Evolutionary conservation across 192 early-diverging fungal genomes (phyloP), one percentile per base, ranked within the genome.

Genomic region (Anaeromyces robustus): DNA sequence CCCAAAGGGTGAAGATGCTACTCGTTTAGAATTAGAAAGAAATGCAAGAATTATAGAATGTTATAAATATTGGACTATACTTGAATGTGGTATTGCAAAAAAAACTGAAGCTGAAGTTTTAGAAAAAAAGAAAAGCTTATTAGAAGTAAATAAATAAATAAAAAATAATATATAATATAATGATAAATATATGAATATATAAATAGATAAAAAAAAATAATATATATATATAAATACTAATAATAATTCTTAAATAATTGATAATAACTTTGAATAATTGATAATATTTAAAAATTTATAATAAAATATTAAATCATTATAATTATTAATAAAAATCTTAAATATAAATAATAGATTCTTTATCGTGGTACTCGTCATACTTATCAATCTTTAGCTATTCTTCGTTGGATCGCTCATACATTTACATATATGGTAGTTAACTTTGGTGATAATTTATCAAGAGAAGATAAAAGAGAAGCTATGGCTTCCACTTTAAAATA

Each of bases 351-450:
- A 29, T 30, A 87, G 87, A 82, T 81, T 18, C 39, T 90, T 77
- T 90, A 90, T 82, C 79, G 87, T 7, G 89, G 86, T 28, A 89
- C 89, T 18, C 84, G 82, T 32, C 86, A 88, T 78, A 86, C 87
- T 4, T 90, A 87, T 81, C 86, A 90, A 78, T 86, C 86, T 12
- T 81, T 90, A 78, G 85, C 83, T 34, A 26, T 90, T 17, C 79
- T 90, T 29, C 84, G 89, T 28, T 86, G 89, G 78, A 83, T 90
- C 34, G 43, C 79, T 16, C 89, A 90, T 79, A 82, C 87, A 2
- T 90, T 88, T 41, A 80, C 81, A 4, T 85, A 84, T 22, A 82
- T 90, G 16, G 79, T 88, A 18, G 52, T 30, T 29, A 52, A 83
- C 37, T 83, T 82, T 82, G 80, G 83, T 30, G 89, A 88, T 80